Percentiles rank a stretch among this genome's conserved stretches.
These are phyloP conservation scores for Cadophora malorum DNA, from an alignment of 2,329 filamentous ascomycete species.

Conservation along the genomic window DNA sequence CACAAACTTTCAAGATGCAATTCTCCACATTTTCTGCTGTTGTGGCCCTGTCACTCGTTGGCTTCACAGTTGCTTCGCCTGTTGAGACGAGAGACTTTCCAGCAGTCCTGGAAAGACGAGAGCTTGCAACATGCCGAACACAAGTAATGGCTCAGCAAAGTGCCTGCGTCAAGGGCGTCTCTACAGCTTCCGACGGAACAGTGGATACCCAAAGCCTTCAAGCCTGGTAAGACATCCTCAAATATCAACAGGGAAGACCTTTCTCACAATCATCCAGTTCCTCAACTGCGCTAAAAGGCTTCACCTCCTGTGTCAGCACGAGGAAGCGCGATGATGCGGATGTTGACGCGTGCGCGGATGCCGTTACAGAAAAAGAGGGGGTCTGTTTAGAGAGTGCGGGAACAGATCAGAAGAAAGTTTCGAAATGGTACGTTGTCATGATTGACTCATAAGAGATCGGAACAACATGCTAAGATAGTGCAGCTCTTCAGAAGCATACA, in stretches of 20 bases:
- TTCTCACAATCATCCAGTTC: background rate
- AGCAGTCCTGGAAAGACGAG: background rate
- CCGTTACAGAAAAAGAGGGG: background rate
- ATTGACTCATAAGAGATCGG: background rate
- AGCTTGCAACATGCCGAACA: constrained; percentile 1
- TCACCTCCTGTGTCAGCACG: background rate
- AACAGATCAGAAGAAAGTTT: constrained; percentile 10
- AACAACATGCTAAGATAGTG: background rate
- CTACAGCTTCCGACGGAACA: background rate
- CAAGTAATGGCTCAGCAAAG: background rate
- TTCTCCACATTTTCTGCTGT: constrained; percentile 9
- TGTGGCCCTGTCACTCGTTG: background rate
- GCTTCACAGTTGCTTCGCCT: constrained; percentile 2
- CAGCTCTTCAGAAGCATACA: background rate
- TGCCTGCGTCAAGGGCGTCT: constrained; percentile 6
- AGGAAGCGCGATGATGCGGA: background rate
- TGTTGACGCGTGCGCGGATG: background rate
- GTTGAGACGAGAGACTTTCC: constrained; percentile 8
- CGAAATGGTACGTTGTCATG: constrained; percentile 11
- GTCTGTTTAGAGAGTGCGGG: background rate
- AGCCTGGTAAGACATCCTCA: background rate
- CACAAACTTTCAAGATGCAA: constrained; percentile 14
- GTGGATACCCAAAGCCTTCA: background rate
- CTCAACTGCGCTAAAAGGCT: background rate
- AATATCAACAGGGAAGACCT: background rate